Percentiles rank a stretch among this genome's conserved stretches.
Conservation (phyloP, 768 basidiomycete genomes). For the Boletus rubroflammeus region DNA sequence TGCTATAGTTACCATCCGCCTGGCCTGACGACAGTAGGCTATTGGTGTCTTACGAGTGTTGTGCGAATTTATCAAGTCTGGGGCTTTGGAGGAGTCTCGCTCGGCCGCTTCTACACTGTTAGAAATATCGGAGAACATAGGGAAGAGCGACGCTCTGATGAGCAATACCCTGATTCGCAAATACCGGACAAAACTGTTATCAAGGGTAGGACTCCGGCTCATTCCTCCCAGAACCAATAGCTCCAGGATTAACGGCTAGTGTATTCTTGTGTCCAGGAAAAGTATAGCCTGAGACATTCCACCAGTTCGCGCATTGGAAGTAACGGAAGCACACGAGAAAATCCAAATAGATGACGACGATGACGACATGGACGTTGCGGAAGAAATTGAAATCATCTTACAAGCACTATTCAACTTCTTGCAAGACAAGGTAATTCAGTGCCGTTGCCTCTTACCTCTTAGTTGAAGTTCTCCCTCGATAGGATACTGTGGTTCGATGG, state of each 20-base stretch:
- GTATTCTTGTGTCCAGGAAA: conserved; percentile 18
- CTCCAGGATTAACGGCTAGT: conserved; percentile 42
- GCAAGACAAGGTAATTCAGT: conserved; percentile 70
- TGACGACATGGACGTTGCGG: conserved; percentile 64
- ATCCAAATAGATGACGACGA: conserved; percentile 25
- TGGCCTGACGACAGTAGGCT: conserved; percentile 38
- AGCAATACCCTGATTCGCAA: conserved; percentile 70
- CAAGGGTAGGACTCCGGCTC: conserved; percentile 59
- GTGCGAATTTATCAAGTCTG: conserved; percentile 67
- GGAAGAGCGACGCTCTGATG: conserved; percentile 38
- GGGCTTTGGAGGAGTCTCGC: conserved; percentile 51
- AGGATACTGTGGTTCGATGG: conserved; percentile 96
- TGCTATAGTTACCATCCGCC: neutral
- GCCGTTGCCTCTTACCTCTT: neutral
- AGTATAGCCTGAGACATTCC: conserved; percentile 20
- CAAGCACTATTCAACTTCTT: conserved; percentile 69
- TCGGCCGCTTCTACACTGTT: conserved; percentile 43
- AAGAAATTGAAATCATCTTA: conserved; percentile 70
- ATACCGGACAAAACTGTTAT: conserved; percentile 60
- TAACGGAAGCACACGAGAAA: conserved; percentile 3
- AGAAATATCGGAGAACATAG: conserved; percentile 42
- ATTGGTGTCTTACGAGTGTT: conserved; percentile 68
- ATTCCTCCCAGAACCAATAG: conserved; percentile 46
- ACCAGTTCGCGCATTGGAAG: conserved; percentile 26
- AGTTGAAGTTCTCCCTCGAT: conserved; percentile 2